A percentile compares a stretch with the other conserved stretches of the same genome.
Conservation (phyloP, 2,329 filamentous ascomycete genomes). For the Botrytis pseudocinerea region DNA sequence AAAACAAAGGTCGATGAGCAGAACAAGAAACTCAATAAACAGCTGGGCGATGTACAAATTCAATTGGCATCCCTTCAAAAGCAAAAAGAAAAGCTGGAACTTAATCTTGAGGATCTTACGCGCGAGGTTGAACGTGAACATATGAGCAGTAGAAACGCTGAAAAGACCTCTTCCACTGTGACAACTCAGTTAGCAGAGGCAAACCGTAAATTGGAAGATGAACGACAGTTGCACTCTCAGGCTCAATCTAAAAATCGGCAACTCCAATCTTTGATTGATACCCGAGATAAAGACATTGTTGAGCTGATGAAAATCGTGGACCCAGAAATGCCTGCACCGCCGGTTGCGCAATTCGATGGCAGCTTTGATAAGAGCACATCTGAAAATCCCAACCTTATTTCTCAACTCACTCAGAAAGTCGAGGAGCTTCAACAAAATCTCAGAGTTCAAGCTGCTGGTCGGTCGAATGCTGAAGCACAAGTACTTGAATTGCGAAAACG, state of each 20-base stretch:
- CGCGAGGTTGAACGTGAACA: conserved; percentile 90
- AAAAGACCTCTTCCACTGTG: conserved; percentile 79
- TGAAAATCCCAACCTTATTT: conserved; percentile 60
- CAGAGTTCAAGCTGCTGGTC: conserved; percentile 77
- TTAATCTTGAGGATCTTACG: conserved; percentile 87
- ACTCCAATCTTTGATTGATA: conserved; percentile 76
- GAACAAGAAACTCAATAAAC: conserved; percentile 75
- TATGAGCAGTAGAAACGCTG: conserved; percentile 84
- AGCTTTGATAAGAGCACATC: conserved; percentile 60
- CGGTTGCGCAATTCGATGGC: conserved; percentile 56
- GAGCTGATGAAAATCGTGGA: conserved; percentile 85
- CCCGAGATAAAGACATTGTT: conserved; percentile 77
- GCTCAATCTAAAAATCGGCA: conserved; percentile 83
- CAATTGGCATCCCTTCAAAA: conserved; percentile 84
- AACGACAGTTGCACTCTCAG: conserved; percentile 80
- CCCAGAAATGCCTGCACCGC: conserved; percentile 54
- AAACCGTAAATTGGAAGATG: conserved; percentile 86
- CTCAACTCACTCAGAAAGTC: conserved; percentile 82
- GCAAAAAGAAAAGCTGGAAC: conserved; percentile 86
- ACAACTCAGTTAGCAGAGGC: conserved; percentile 84
- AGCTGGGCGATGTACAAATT: conserved; percentile 83
- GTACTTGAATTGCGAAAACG: conserved; percentile 74
- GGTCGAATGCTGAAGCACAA: conserved; percentile 79
- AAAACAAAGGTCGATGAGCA: conserved; percentile 83
- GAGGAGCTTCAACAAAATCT: conserved; percentile 88